Conservation (phyloP, 2,329 filamentous ascomycete genomes). For the Aspergillus calidoustus region DNA sequence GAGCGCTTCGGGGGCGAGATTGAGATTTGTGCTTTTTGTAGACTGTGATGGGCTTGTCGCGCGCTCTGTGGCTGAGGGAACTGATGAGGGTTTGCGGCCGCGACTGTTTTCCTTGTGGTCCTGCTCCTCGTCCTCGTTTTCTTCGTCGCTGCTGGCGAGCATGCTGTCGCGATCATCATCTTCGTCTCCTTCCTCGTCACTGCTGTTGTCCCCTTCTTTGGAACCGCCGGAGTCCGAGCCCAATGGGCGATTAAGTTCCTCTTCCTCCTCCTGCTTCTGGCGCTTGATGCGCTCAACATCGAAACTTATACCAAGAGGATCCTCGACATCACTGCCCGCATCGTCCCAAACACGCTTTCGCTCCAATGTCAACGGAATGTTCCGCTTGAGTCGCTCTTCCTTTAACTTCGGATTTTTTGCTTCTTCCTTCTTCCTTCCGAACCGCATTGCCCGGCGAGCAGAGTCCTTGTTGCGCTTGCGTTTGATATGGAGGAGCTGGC, state of each 20-base stretch:
- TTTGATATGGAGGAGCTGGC: conserved; percentile 77
- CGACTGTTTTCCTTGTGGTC: conserved; percentile 45
- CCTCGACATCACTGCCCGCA: conserved; percentile 58
- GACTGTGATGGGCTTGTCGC: conserved; percentile 61
- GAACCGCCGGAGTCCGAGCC: conserved; percentile 43
- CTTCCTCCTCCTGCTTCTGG: conserved; percentile 52
- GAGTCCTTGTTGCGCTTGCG: conserved; percentile 78
- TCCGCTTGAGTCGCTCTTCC: conserved; percentile 73
- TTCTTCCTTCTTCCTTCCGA: conserved; percentile 82
- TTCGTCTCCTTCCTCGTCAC: conserved; percentile 34
- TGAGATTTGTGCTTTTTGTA: conserved; percentile 62
- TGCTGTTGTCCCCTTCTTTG: conserved; percentile 38
- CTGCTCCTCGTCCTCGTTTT: conserved; percentile 58
- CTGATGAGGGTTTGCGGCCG: conserved; percentile 38
- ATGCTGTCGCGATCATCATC: conserved; percentile 75
- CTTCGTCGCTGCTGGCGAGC: conserved; percentile 62
- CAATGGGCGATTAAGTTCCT: conserved; percentile 41
- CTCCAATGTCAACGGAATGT: conserved; percentile 81
- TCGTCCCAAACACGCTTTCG: conserved; percentile 91
- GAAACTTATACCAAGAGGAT: conserved; percentile 52
- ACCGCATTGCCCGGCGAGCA: conserved; percentile 74
- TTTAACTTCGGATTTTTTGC: conserved; percentile 77
- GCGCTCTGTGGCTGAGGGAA: conserved; percentile 50
- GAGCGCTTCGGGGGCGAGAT: conserved; percentile 64
- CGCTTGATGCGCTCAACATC: conserved; percentile 55